Evolutionary conservation across 495 filamentous ascomycete genomes (phyloP), one percentile per base, ranked within the genome.

Genomic region (Neurospora sp.): DNA sequence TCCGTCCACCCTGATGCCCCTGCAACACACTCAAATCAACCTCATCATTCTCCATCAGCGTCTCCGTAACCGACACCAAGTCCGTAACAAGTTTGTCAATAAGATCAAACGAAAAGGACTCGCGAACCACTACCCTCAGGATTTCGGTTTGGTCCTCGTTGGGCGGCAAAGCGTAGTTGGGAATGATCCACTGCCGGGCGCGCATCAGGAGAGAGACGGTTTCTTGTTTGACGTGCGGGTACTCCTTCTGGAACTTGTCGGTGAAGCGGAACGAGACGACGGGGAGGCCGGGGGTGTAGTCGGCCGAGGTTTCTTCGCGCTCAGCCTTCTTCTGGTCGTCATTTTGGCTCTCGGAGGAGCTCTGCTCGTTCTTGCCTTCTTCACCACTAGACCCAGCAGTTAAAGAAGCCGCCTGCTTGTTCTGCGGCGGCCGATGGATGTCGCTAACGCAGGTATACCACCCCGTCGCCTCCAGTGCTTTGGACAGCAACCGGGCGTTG

Each of bases 151-250:
- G 82, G 4, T 89, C 84, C 75, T 88, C 87, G 39, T 82, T 84
- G 5, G 91, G 91, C 20, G 91, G 90, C 8, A 93, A 82, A 4
- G 89, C 86, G 76, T 93, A 93, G 82, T 92, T 92, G 38, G 90
- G 91, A 74, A 93, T 89, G 74, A 93, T 92, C 81, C 92, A 93
- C 79, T 92, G 90, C 72, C 89, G 90, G 7, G 87, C 87, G 17
- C 91, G 83, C 74, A 93, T 76, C 38, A 93, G 79, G 3, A 90
- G 86, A 41, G 87, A 90, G n/a, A 93, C 82, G 14, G 83, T 85
- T 53, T 86, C 87, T 79, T 93, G 91, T 80, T 90, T 88, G 48
- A 92, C 81, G 72, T 90, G 88, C 2, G 90, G 87, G 79, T 84
- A 92, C 44, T 88, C 78, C 70, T 82, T 82, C 70, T 86, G 85